These are phyloP conservation scores for Candida boleticola DNA, from an alignment of 805 yeast species.

Conservation along the genomic window DNA sequence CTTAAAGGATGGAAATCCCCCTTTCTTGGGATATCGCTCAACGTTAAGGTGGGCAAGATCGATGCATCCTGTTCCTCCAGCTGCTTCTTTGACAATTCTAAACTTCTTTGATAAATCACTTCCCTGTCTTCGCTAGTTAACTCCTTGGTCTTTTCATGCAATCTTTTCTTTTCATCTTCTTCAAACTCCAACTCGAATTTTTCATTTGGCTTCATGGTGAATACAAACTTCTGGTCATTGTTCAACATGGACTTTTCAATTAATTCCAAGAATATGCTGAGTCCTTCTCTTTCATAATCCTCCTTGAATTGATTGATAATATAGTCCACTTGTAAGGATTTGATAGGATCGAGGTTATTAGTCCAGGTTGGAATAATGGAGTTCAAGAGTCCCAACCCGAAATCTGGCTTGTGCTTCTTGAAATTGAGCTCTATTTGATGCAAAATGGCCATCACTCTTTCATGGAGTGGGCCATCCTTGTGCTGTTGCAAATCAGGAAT, in stretches of 20 bases:
- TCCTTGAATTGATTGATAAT: conserved; percentile 57
- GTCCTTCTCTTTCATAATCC: conserved; percentile 53
- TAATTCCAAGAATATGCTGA: conserved; percentile 55
- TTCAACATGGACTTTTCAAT: conserved; percentile 53
- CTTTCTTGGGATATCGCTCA: conserved; percentile 66
- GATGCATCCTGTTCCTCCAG: conserved; percentile 68
- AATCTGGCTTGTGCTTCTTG: conserved; percentile 85
- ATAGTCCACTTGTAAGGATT: conserved; percentile 61
- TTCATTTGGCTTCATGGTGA: conserved; percentile 71
- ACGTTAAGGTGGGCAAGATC: conserved; percentile 73
- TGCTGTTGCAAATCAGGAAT: conserved; percentile 25
- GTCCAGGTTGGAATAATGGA: conserved; percentile 84
- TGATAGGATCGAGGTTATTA: conserved; percentile 75
- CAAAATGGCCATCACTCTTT: conserved; percentile 75
- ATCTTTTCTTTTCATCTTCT: conserved; percentile 55
- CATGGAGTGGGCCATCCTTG: conserved; percentile 15
- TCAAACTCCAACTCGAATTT: conserved; percentile 50
- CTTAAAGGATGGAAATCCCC: conserved; percentile 40
- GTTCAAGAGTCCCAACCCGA: conserved; percentile 76
- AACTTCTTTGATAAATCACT: conserved; percentile 58
- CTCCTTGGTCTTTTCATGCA: conserved; percentile 39
- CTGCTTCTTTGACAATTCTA: conserved; percentile 60
- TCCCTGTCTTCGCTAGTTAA: conserved; percentile 58
- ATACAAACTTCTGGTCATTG: conserved; percentile 57
- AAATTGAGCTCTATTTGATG: conserved; percentile 84